phyloP scores from a whole-genome alignment of 148 eudicot genomes.

The Nepenthes gracilis region DNA sequence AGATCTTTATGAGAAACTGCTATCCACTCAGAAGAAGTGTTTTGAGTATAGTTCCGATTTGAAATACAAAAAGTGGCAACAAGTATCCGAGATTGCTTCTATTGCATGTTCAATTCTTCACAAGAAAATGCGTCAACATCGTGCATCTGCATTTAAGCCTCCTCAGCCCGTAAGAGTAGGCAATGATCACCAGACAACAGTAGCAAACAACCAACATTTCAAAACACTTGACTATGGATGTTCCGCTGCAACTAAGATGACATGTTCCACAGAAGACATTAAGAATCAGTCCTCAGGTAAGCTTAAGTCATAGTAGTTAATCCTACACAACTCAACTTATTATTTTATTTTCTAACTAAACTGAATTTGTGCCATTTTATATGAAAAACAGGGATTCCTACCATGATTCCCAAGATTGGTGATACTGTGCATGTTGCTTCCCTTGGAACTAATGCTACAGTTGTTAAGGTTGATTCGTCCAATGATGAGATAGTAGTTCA shows the following conservation, averaged over 20 bases:
- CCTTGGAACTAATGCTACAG: constrained; percentile 46
- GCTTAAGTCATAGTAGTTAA: too few species aligned
- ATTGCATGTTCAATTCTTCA: constrained; percentile 65
- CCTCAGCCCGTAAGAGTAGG: constrained; percentile 16
- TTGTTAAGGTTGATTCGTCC: constrained; percentile 53
- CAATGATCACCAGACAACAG: constrained; percentile 9
- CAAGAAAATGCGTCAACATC: constrained; percentile 50
- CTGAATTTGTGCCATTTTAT: neutral
- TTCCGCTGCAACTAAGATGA: neutral
- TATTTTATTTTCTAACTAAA: neutral
- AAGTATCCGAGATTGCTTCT: constrained; percentile 53
- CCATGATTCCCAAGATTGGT: constrained; percentile 51
- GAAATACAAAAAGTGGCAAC: constrained; percentile 47
- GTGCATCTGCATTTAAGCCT: constrained; percentile 28
- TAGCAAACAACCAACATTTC: constrained; percentile 15
- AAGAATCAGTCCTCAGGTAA: too few species aligned
- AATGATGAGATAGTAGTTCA: constrained; percentile 59
- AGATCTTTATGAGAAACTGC: constrained; percentile 52
- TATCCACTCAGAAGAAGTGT: constrained; percentile 36
- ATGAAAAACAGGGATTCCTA: constrained; percentile 23
- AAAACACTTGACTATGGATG: constrained; percentile 8
- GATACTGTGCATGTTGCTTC: constrained; percentile 49
- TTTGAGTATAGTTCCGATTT: constrained; percentile 36
- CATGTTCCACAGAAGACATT: neutral
- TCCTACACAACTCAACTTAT: neutral